These are phyloP conservation scores for Thielaviopsis punctulata DNA, from an alignment of 2,329 filamentous ascomycete genomes.

Conservation along the genomic window DNA sequence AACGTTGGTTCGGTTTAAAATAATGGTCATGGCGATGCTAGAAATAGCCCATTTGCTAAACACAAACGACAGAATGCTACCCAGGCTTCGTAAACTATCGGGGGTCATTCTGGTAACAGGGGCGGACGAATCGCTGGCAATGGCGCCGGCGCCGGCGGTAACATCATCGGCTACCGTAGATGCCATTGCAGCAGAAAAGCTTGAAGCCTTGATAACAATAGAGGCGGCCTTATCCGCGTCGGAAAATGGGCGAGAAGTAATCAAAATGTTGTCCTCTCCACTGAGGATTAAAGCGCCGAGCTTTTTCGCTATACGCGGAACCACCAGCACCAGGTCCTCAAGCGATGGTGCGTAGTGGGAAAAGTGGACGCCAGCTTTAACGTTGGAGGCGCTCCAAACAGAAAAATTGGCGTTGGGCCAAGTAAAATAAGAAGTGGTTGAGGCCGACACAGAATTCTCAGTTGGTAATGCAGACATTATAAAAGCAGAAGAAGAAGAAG, in stretches of 20 bases:
- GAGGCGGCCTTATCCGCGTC: not conserved
- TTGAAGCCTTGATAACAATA: not conserved
- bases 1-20: conserved; percentile 82
- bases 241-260: not conserved
- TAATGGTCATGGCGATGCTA: conserved; percentile 69
- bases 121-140: conserved; percentile 12
- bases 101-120: conserved; percentile 33
- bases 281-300: conserved; percentile 43
- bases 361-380: conserved; percentile 30
- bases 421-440: not conserved
- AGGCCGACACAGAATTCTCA: not conserved
- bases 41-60: conserved; percentile 85
- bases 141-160: conserved; percentile 6
- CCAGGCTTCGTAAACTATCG: conserved; percentile 51
- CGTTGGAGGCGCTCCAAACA: conserved; percentile 23
- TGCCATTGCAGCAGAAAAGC: not conserved
- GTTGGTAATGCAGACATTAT: not conserved
- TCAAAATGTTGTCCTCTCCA: not conserved
- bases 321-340: conserved; percentile 50
- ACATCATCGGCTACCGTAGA: not conserved
- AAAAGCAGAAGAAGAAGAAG: not conserved
- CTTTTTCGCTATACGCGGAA: conserved; percentile 53
- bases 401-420: conserved; percentile 26
- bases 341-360: conserved; percentile 45
- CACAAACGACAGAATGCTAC: conserved; percentile 76